Evolutionary conservation across 148 eudicot species (phyloP), one percentile per base, ranked within the genome.

Genomic region (Camellia sinensis): DNA sequence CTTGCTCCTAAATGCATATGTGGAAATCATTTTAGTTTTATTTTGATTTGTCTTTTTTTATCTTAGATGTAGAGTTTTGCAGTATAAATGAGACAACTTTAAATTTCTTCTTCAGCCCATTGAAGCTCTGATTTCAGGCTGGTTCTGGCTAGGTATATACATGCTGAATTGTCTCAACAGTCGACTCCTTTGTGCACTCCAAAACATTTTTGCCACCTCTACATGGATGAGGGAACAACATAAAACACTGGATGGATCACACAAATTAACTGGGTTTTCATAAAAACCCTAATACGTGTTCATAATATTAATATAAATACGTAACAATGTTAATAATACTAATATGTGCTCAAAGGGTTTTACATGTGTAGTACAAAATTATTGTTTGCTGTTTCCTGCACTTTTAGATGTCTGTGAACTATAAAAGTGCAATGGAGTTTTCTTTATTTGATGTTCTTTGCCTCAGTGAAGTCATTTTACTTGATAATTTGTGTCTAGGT

Each of bases 401-500:
- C 40, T 21, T 57, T 56, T 48, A 61, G 65, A 48, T 57, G 44
- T 9, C 63, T 73, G 8, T 61, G 15, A 22, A 63, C 22, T 6
- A 13, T 62, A 62, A 56, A 61, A 43, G 29, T 71, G 54, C 57
- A 22, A 63, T 72, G 60, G 67, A 60, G 50, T 77, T 83, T 21
- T 62, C 5, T 5, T 48, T 14, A 7, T 75, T 54, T 19, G n/a
- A 76, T 29, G 10, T 69, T 40, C 45, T 78, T 43, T 41, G 22
- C 48, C 41, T 41, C 15, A 76, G 72, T 52, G 46, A 40, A 70
- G 48, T 52, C 52, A 59, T 75, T 76, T 59, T 19, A 45, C 77
- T 43, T 44, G 75, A 12, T 37, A 69, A 17, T 83, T 64, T 83
- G 43, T 79, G 62, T 82, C 73, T 82, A 96, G 99, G 99, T 96